Base-by-base conservation (phyloP, 208 protist genomes). In the Strigomonas culicis region DNA sequence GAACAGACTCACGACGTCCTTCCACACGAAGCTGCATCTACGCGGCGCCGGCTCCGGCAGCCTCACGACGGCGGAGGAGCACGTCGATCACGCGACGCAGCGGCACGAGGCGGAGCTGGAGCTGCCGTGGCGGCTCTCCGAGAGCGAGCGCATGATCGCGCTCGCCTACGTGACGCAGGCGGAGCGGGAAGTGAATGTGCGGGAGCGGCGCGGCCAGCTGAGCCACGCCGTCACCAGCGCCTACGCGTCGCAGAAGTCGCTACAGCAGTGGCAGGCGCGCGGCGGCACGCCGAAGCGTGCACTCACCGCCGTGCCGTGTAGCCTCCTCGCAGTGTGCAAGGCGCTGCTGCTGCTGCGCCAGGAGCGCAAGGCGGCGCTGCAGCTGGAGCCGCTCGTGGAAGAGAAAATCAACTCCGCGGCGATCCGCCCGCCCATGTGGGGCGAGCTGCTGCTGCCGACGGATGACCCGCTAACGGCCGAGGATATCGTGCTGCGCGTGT, bases 101-200 rank as follows among this genome's bases (percentile, higher is more conserved):
- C 65, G 52, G 30, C 47, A 58, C 53, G 72, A 83, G 30, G 67
- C 71, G 31, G 81, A 82, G 15, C 46, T 95, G 55, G 78, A 90
- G 56, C 68, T 79, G 17, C 52, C 75, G 46, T 86, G 82, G 74
- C 71, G 75, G 22, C 70, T 85, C 15, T 82, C 86, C 21, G 86
- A 95, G 79, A 88, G 86, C 57, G 84, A 95, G 72, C 86, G 89
- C 25, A 90, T 89, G 79, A 68, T 95, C 59, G 86, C 89, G 28
- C 75, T 95, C 49, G 78, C 84, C 27, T 91, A 79, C 46, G 86
- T 95, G 11, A 77, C 70, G 1, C 78, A 90, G 64, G 89, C 89
- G 11, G 86, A 95, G 58, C 84, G 92, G 62, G 89, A 95, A 69
- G 86, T 95, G 15, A 95, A 95, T 66, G 82, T 95, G 34, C 74